phyloP scores from a whole-genome alignment of 2,329 filamentous ascomycete species.

The Whalleya microplaca region DNA sequence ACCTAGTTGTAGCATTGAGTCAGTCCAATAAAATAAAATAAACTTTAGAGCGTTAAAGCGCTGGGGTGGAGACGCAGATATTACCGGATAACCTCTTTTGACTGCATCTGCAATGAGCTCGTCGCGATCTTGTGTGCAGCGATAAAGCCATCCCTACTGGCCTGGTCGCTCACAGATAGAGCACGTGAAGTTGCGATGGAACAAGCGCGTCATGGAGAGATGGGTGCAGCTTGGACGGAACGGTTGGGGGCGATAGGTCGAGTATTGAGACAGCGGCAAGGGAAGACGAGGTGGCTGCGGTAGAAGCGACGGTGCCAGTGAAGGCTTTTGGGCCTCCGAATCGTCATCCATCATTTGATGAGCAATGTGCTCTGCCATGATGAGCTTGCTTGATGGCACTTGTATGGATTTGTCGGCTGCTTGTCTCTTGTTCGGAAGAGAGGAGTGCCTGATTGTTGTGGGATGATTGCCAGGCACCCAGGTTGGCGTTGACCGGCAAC shows the following conservation, averaged over 20 bases:
- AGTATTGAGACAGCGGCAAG: constrained; percentile 3
- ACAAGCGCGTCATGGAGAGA: constrained; percentile 68
- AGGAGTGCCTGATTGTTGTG: background rate
- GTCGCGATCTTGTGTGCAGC: constrained; percentile 53
- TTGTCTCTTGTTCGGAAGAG: too few species aligned
- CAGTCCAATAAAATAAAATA: background rate
- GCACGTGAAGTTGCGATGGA: constrained; percentile 58
- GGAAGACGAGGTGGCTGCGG: background rate
- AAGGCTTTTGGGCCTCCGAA: background rate
- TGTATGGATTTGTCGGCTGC: too few species aligned
- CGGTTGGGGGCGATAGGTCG: constrained; percentile 14
- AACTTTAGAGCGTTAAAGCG: background rate
- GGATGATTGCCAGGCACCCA: background rate
- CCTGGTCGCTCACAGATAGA: constrained; percentile 59
- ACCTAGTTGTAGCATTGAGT: constrained; percentile 14
- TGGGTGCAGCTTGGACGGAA: constrained; percentile 61
- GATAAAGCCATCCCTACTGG: constrained; percentile 72
- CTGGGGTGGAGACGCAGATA: background rate
- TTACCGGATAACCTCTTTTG: constrained; percentile 34
- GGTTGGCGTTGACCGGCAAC: too few species aligned
- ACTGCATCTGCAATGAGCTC: constrained; percentile 44
- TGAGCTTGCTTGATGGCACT: background rate
- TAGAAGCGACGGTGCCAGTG: background rate
- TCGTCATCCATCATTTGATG: constrained; percentile 12
- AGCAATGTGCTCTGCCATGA: constrained; percentile 3